These are phyloP conservation scores for Hordeum marinum DNA, from an alignment of 176 grass and related monocot species.

Conservation along the genomic window DNA sequence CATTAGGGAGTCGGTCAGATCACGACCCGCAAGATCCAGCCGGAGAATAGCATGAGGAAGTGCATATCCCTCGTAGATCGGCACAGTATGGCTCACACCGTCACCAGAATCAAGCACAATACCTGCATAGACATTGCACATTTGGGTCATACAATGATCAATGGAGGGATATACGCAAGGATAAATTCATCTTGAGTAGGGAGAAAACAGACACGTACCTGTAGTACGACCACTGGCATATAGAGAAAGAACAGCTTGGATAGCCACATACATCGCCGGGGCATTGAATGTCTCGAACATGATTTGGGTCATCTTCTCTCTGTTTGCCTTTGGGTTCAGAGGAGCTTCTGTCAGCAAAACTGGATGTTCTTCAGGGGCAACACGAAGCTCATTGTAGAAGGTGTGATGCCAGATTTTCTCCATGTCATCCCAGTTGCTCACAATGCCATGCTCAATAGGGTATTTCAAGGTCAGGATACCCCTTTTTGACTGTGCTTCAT, in stretches of 20 bases:
- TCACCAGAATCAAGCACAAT: constrained; percentile 56
- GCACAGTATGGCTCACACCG: constrained; percentile 43
- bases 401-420: constrained; percentile 49
- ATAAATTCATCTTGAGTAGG: constrained; percentile 3
- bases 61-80: constrained; percentile 48
- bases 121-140: constrained; percentile 29
- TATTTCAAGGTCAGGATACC: constrained; percentile 37
- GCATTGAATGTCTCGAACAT: constrained; percentile 51
- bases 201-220: background rate
- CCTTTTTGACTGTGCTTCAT: constrained; percentile 36
- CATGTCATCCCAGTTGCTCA: constrained; percentile 47
- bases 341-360: constrained; percentile 39
- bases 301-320: constrained; percentile 47
- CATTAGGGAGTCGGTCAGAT: constrained; percentile 44
- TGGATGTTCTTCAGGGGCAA: constrained; percentile 41
- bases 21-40: constrained; percentile 45
- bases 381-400: constrained; percentile 44
- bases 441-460: constrained; percentile 40
- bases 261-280: constrained; percentile 42
- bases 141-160: background rate
- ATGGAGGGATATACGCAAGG: background rate
- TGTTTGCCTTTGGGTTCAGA: constrained; percentile 43
- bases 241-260: constrained; percentile 41
- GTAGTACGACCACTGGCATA: constrained; percentile 46
- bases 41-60: constrained; percentile 56